Evolutionary conservation across 306 rosid genomes (phyloP), one percentile per base, ranked within the genome.

Genomic region (Sindora glabra): DNA sequence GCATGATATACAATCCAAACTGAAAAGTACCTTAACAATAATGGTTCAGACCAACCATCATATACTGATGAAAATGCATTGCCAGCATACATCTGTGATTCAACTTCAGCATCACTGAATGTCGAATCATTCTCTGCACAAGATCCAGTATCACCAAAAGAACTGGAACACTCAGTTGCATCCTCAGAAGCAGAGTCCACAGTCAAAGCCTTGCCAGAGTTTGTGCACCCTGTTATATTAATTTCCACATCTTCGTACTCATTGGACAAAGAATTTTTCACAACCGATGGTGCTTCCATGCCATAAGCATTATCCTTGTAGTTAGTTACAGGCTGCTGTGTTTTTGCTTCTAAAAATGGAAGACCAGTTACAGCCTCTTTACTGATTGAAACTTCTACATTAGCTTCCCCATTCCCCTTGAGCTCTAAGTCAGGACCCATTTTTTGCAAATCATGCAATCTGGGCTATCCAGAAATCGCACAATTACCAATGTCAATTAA

Each of bases 61-160:
- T 34, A 76, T 39, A 42, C 36, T 5, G 81, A 57, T 25, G 74
- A 71, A 30, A 58, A 72, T 3, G 50, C 69, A 44, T 55, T 48
- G 18, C 58, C 62, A 25, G 48, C 51, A 18, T 27, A 52, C 48
- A 70, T 64, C 33, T 4, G 73, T 1, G 90, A 86, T 71, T 70
- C 77, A 59, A 78, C 90, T 78, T 83, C 95, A 56, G 64, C 70
- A n/a, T 68, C 90, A 59, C 76, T 77, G 18, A 74, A 62, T 42
- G 51, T 15, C 7, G 22, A 52, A 47, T 54, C 78, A 49, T 76
- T 69, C 62, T 83, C 85, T 10, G 71, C 10, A 48, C 69, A 77
- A 8, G 88, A 83, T 39, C 64, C 64, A 19, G 96, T 80, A 64
- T 78, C 72, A 15, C 77, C 89, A 54, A 91, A 91, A 27, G 97